Base-by-base conservation (phyloP, 1,139 yeast genomes). In the Sugiyamaella xylanicola region DNA sequence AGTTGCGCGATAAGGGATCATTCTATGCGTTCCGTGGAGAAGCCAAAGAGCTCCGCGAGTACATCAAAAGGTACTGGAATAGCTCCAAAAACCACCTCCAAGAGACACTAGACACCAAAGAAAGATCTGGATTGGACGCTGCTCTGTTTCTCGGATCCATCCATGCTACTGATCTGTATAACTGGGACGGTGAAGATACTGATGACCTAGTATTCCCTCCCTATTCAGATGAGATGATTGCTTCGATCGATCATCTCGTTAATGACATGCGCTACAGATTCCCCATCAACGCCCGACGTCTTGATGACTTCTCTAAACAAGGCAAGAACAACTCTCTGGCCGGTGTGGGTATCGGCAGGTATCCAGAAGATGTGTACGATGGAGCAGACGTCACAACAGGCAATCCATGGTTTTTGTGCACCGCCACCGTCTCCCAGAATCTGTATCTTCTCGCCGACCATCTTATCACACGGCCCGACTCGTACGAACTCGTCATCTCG, bases 391-490 rank as follows among this genome's bases (percentile, higher is more conserved):
- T 80, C 0, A 77, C 86, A 15, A 86, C 84, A 63, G 98, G 97
- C 1, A 93, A 93, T 66, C 98, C 99, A 1, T 93, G 98, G 99
- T 92, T 92, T 68, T 80, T 93, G 58, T 79, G 95, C 20, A 92
- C 97, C 0, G 83, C 93, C 0, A 77, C 93, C 2, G 92, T 93
- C 1, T 80, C 95, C 1, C 90, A 86, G 64, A 67, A 81, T 8
- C 64, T 85, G 39, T 71, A 72, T 52, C 57, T 62, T 11, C 57
- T 70, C 21, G 74, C 71, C 2, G 64, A 66, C 44, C 58, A 80
- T 69, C 70, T 77, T 39, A 55, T 65, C 66, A 50, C 70, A 72
- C 56, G 73, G 64, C 65, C 74, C 66, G 61, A 63, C 65, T 37
- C 62, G 62, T 56, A 58, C 56, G 29, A 63, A 60, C 43, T 66